phyloP scores from a whole-genome alignment of 805 yeast genomes.

The Metschnikowia santaceciliae region DNA sequence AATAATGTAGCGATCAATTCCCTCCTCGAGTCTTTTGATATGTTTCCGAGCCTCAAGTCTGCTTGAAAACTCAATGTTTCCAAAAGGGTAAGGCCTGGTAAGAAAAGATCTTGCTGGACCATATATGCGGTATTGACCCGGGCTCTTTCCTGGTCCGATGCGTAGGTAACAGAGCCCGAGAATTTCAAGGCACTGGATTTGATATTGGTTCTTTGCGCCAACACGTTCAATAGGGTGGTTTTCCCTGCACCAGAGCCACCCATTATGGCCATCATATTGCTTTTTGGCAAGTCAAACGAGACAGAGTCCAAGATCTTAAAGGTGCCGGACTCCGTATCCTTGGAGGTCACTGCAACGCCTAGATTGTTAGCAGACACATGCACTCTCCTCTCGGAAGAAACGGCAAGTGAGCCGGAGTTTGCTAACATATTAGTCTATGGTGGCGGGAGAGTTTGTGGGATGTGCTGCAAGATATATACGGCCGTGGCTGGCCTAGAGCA shows the following conservation, averaged over 20 bases:
- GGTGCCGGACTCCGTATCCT: constrained; percentile 11
- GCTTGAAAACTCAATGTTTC: constrained; percentile 73
- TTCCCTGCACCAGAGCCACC: constrained; percentile 91
- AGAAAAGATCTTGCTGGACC: constrained; percentile 68
- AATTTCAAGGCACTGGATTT: constrained; percentile 38
- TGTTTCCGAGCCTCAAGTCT: constrained; percentile 56
- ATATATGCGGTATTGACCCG: constrained; percentile 53
- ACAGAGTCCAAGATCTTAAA: constrained; percentile 38
- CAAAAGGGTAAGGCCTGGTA: constrained; percentile 66
- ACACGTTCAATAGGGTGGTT: constrained; percentile 68
- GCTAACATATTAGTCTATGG: not conserved
- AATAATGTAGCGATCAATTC: constrained; percentile 57
- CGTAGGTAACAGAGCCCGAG: constrained; percentile 40
- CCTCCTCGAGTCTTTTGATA: constrained; percentile 41
- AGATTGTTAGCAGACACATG: constrained; percentile 11
- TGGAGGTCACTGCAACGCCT: constrained; percentile 11
- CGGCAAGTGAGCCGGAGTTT: constrained; percentile 10
- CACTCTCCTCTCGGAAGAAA: constrained; percentile 13
- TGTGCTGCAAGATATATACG: not conserved
- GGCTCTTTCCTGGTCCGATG: constrained; percentile 7
- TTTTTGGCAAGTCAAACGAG: constrained; percentile 56
- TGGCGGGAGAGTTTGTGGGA: not conserved
- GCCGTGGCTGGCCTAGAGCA: not conserved
- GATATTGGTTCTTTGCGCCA: constrained; percentile 49
- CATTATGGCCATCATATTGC: constrained; percentile 70